Evolutionary conservation across 106 monocot genomes (phyloP).

Genomic region (Gastrodia elata): DNA sequence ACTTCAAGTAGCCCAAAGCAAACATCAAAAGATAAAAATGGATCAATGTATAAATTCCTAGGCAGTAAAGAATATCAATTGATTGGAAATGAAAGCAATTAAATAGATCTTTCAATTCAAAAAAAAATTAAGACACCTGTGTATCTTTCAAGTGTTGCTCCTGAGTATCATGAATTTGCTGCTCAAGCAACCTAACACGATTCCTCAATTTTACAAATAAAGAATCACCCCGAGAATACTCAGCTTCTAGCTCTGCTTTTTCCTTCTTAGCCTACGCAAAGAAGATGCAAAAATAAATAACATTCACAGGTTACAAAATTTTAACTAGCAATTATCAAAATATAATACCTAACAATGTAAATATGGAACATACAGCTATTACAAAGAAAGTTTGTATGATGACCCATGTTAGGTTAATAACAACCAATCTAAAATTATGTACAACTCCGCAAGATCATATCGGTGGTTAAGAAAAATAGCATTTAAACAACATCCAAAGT

Average conservation of each 20-base stretch:
- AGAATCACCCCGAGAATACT: slow-evolving; percentile 35
- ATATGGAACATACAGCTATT: not conserved
- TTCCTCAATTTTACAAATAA: slow-evolving; percentile 31
- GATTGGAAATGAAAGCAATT: not conserved
- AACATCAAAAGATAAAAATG: not conserved
- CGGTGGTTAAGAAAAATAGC: no score
- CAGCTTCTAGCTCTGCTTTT: slow-evolving; percentile 58
- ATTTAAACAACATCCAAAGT: no score
- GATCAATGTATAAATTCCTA: not conserved
- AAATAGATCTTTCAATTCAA: not conserved
- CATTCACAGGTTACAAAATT: not conserved
- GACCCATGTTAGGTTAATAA: no score
- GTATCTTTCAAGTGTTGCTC: slow-evolving; percentile 57
- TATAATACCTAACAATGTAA: not conserved
- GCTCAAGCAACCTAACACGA: slow-evolving; percentile 42
- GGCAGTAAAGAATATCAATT: not conserved
- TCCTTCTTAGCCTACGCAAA: slow-evolving; percentile 63
- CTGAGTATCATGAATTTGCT: slow-evolving; percentile 70
- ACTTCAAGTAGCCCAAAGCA: not conserved
- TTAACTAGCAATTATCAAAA: not conserved
- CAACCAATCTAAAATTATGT: no score
- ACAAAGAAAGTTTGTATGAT: not conserved
- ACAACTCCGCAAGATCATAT: no score
- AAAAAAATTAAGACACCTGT: slow-evolving; percentile 37
- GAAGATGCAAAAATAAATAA: not conserved